Evolutionary conservation across 2,329 filamentous ascomycete genomes (phyloP).

Genomic region (Pyricularia grisea): DNA sequence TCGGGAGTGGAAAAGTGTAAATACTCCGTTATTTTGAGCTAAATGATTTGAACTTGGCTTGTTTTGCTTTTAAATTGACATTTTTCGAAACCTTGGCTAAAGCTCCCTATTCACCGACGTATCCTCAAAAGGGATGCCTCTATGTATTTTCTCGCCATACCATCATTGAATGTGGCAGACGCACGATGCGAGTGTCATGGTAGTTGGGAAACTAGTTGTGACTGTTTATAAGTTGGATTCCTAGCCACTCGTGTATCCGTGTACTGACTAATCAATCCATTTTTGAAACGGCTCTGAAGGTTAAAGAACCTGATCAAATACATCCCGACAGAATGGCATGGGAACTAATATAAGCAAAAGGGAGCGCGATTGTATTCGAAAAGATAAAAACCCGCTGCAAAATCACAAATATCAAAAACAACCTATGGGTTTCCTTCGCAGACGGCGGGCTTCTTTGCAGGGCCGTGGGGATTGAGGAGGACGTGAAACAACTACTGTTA

Average conservation of each 20-base stretch:
- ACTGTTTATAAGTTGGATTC: background rate
- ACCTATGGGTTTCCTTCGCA: background rate
- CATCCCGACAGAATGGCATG: background rate
- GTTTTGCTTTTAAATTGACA: background rate
- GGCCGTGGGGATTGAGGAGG: too few species aligned
- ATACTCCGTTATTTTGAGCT: background rate
- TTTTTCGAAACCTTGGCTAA: background rate
- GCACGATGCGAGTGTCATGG: background rate
- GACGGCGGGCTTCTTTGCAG: background rate
- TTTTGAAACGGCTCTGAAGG: background rate
- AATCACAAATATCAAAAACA: background rate
- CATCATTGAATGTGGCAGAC: background rate
- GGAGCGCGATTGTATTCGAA: background rate
- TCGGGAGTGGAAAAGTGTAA: too few species aligned
- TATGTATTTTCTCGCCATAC: background rate
- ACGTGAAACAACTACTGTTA: too few species aligned
- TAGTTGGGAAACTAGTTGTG: background rate
- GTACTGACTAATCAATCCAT: background rate
- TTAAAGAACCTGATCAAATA: background rate
- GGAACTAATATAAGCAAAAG: background rate
- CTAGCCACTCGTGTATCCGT: background rate
- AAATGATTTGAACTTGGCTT: background rate
- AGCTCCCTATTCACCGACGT: background rate
- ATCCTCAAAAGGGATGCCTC: background rate
- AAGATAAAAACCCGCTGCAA: background rate